These are phyloP conservation scores for Santalum album DNA, from an alignment of 164 flowering plant species.

Conservation along the genomic window DNA sequence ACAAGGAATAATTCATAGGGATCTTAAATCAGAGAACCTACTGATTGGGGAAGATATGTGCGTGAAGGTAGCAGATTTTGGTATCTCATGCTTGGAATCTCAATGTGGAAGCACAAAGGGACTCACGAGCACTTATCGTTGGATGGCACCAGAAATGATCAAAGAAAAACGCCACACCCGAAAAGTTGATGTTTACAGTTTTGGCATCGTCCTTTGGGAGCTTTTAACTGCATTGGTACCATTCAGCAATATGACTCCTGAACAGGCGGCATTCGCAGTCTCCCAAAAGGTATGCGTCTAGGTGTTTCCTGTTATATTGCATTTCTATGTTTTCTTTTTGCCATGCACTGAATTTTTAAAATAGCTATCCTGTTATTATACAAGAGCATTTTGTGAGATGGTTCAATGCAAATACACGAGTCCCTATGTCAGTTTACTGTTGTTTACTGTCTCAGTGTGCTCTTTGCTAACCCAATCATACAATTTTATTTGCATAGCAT, in stretches of 20 bases:
- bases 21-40: constrained; percentile 89
- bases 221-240: constrained; percentile 84
- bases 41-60: constrained; percentile 77
- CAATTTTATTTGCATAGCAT: too few species aligned
- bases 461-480: too few species aligned
- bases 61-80: constrained; percentile 94
- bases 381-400: too few species aligned
- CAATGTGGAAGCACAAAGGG: constrained; percentile 80
- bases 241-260: constrained; percentile 91
- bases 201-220: constrained; percentile 95
- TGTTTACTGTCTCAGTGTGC: too few species aligned
- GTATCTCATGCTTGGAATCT: constrained; percentile 88
- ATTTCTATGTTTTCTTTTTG: background rate
- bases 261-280: constrained; percentile 98
- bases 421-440: too few species aligned
- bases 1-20: constrained; percentile 80
- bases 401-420: too few species aligned
- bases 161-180: constrained; percentile 74
- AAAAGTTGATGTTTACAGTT: constrained; percentile 95
- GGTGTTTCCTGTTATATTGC: background rate
- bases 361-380: too few species aligned
- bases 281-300: constrained; percentile 63
- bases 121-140: constrained; percentile 87
- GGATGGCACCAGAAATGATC: constrained; percentile 99
- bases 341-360: too few species aligned